phyloP scores from a whole-genome alignment of 2,329 filamentous ascomycete genomes.

The Sporothrix variecibatus region DNA sequence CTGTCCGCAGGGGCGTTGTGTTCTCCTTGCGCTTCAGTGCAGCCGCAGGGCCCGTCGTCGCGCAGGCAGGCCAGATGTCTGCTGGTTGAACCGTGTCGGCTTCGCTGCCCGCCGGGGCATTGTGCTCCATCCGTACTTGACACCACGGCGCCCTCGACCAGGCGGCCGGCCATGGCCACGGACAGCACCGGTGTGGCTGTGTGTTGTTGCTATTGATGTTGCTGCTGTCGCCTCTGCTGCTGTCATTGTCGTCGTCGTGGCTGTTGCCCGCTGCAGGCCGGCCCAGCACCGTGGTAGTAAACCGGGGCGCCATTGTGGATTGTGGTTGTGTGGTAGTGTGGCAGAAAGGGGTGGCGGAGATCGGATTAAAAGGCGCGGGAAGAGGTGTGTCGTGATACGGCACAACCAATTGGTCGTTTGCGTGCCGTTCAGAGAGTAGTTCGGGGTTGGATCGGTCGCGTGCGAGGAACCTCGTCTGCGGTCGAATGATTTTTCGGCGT shows the following conservation, averaged over 20 bases:
- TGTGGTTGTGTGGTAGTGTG: neutral
- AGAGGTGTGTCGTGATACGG: neutral
- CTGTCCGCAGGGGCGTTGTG: constrained; percentile 69
- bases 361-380: neutral
- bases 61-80: constrained; percentile 55
- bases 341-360: neutral
- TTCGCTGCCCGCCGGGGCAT: constrained; percentile 48
- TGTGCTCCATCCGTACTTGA: constrained; percentile 64
- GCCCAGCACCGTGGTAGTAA: constrained; percentile 39
- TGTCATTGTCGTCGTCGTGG: constrained; percentile 5
- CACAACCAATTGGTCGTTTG: constrained; percentile 10
- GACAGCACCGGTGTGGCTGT: neutral
- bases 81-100: constrained; percentile 63
- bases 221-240: neutral
- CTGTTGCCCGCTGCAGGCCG: constrained; percentile 27
- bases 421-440: neutral
- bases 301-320: constrained; percentile 39
- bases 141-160: constrained; percentile 44
- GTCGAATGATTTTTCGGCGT: constrained; percentile 8
- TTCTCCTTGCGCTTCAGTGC: constrained; percentile 60
- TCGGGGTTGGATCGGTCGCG: constrained; percentile 2
- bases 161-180: neutral
- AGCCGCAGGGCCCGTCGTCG: constrained; percentile 60
- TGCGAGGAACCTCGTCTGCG: neutral
- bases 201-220: neutral